These are phyloP conservation scores for Nitzschia palea DNA, from an alignment of 108 stramenopile species.

Conservation along the genomic window DNA sequence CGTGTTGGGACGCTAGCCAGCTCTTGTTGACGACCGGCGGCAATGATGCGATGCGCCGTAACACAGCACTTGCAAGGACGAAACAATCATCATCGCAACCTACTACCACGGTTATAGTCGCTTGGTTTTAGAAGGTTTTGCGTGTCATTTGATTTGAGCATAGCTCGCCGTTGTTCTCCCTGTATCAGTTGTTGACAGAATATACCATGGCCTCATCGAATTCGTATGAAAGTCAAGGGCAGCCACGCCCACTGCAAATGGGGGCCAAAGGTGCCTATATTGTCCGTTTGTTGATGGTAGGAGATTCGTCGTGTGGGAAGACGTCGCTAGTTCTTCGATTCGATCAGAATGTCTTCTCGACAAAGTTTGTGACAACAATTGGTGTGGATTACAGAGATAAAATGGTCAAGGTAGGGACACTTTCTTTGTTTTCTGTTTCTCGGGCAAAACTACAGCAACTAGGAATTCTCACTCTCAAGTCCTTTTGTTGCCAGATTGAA, in stretches of 20 bases:
- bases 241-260: slow-evolving; percentile 80
- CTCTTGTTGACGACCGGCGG: background rate
- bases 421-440: slow-evolving; percentile 1
- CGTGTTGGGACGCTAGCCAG: background rate
- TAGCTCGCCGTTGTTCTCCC: background rate
- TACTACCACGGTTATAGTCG: too few species aligned
- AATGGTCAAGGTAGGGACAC: slow-evolving; percentile 79
- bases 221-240: slow-evolving; percentile 13
- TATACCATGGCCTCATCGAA: background rate
- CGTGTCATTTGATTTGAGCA: too few species aligned
- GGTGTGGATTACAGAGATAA: slow-evolving; percentile 96
- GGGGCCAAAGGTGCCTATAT: slow-evolving; percentile 91
- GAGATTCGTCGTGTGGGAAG: slow-evolving; percentile 88
- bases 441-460: too few species aligned
- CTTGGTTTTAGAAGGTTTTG: too few species aligned
- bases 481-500: slow-evolving; percentile 67
- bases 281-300: slow-evolving; percentile 88
- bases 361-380: slow-evolving; percentile 93
- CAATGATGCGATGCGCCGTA: background rate
- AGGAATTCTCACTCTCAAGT: too few species aligned
- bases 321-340: slow-evolving; percentile 86
- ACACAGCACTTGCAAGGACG: background rate
- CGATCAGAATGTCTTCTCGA: slow-evolving; percentile 91
- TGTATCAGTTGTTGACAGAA: background rate
- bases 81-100: background rate